Percentiles rank a stretch among this genome's conserved stretches.
phyloP scores from a whole-genome alignment of 805 yeast genomes.

The Hagleromyces aurorensis region DNA sequence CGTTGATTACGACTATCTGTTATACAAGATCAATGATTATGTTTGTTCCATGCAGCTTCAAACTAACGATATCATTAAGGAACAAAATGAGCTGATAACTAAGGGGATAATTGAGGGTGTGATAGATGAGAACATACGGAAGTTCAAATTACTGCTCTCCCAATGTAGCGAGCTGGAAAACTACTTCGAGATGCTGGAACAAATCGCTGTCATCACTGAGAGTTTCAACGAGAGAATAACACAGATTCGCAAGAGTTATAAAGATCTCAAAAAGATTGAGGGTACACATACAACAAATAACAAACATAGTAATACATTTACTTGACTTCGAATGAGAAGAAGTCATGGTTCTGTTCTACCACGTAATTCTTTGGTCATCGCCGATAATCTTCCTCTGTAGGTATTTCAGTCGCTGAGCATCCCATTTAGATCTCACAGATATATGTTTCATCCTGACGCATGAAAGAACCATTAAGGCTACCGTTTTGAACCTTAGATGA shows the following conservation, averaged over 20 bases:
- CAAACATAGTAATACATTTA: constrained; percentile 1
- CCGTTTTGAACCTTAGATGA: constrained; percentile 20
- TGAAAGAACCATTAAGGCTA: constrained; percentile 25
- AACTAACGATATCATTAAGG: constrained; percentile 26
- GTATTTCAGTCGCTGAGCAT: constrained; percentile 19
- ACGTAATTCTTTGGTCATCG: constrained; percentile 21
- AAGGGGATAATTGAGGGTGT: constrained; percentile 22
- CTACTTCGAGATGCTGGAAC: constrained; percentile 46
- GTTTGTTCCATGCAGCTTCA: constrained; percentile 41
- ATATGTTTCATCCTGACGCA: constrained; percentile 25
- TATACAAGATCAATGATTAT: constrained; percentile 53
- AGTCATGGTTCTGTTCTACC: too few species aligned
- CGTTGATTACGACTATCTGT: constrained; percentile 54
- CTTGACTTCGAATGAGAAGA: too few species aligned
- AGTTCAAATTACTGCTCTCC: constrained; percentile 34
- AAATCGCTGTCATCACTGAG: constrained; percentile 36
- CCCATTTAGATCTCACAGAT: constrained; percentile 21
- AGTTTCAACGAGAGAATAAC: constrained; percentile 34
- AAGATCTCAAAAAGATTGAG: constrained; percentile 6
- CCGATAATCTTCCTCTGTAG: constrained; percentile 23
- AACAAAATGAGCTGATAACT: constrained; percentile 21
- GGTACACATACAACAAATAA: constrained; percentile 1
- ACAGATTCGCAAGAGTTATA: constrained; percentile 25
- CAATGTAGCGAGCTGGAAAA: constrained; percentile 44
- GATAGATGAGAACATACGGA: constrained; percentile 36